Evolutionary conservation across 805 yeast species (phyloP).

Genomic region (Scheffersomyces lignosus): DNA sequence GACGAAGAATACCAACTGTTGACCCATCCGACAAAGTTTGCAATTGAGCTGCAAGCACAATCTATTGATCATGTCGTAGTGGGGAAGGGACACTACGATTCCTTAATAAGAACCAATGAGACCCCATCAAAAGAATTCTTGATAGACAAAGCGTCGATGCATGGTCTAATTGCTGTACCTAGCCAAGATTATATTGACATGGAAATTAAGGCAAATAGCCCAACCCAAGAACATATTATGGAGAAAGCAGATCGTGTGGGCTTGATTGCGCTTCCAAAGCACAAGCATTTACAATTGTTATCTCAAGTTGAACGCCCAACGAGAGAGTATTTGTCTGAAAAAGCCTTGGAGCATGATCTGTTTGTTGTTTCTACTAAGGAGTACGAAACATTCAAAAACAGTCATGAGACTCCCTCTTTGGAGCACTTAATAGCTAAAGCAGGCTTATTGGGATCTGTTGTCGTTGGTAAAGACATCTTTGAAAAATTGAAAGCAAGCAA

Average conservation of each 20-base stretch:
- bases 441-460: conserved; percentile 1
- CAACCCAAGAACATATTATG: conserved; percentile 12
- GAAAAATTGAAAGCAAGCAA: conserved; percentile 10
- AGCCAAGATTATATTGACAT: conserved; percentile 8
- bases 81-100: conserved; percentile 5
- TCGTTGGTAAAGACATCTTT: conserved; percentile 13
- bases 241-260: conserved; percentile 12
- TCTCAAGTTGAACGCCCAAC: conserved; percentile 9
- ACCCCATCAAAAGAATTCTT: conserved; percentile 13
- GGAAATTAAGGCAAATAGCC: conserved; percentile 13
- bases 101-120: conserved; percentile 14
- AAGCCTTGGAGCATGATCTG: conserved; percentile 4
- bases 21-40: conserved; percentile 9
- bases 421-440: conserved; percentile 6
- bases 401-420: conserved; percentile 11
- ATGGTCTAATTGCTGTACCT: conserved; percentile 8
- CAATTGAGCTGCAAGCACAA: conserved; percentile 6
- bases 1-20: conserved; percentile 10
- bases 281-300: conserved; percentile 9
- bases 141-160: conserved; percentile 8
- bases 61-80: conserved; percentile 10
- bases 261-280: conserved; percentile 8
- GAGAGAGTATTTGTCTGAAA: conserved; percentile 9
- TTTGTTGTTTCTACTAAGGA: conserved; percentile 8
- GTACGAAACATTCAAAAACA: conserved; percentile 19